These are phyloP conservation scores for Cucurbitaria berberidis DNA, from an alignment of 2,329 filamentous ascomycete species.

Conservation along the genomic window DNA sequence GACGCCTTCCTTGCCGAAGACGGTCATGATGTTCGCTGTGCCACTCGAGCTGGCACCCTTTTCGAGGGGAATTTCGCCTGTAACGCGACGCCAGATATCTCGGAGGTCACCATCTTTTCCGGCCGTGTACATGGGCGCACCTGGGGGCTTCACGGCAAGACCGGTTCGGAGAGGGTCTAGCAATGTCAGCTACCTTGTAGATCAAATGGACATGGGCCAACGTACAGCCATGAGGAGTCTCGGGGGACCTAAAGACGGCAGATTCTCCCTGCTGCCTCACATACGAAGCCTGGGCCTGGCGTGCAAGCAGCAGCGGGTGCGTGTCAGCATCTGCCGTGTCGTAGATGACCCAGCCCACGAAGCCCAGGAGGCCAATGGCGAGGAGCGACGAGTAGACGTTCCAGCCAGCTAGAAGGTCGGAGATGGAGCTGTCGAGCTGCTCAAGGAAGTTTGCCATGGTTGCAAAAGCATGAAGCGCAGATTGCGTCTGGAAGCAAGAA, in stretches of 20 bases:
- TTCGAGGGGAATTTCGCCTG: slow-evolving; percentile 67
- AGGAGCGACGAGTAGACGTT: slow-evolving; percentile 79
- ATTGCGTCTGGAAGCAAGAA: neutral
- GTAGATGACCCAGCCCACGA: slow-evolving; percentile 74
- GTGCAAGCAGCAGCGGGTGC: slow-evolving; percentile 86
- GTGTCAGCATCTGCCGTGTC: slow-evolving; percentile 82
- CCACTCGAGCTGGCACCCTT: slow-evolving; percentile 69
- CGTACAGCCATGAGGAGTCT: slow-evolving; percentile 76
- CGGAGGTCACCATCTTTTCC: slow-evolving; percentile 88
- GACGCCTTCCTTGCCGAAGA: slow-evolving; percentile 76
- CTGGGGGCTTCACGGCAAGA: slow-evolving; percentile 77
- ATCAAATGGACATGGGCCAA: neutral
- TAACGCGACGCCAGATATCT: slow-evolving; percentile 83
- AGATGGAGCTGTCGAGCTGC: slow-evolving; percentile 74
- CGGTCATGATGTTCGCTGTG: slow-evolving; percentile 76
- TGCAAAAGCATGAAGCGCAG: slow-evolving; percentile 6
- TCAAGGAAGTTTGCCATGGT: slow-evolving; percentile 60
- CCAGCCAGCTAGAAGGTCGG: slow-evolving; percentile 77
- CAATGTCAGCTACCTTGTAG: slow-evolving; percentile 24
- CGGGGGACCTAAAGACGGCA: slow-evolving; percentile 81
- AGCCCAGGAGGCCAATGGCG: slow-evolving; percentile 67
- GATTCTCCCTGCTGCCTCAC: slow-evolving; percentile 86
- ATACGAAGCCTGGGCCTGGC: slow-evolving; percentile 78
- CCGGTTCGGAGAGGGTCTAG: slow-evolving; percentile 48
- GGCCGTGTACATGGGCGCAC: slow-evolving; percentile 79